Percentiles rank a stretch among this genome's conserved stretches.
Evolutionary conservation across 768 basidiomycete species (phyloP).

Genomic region (Boletus subparvulus): DNA sequence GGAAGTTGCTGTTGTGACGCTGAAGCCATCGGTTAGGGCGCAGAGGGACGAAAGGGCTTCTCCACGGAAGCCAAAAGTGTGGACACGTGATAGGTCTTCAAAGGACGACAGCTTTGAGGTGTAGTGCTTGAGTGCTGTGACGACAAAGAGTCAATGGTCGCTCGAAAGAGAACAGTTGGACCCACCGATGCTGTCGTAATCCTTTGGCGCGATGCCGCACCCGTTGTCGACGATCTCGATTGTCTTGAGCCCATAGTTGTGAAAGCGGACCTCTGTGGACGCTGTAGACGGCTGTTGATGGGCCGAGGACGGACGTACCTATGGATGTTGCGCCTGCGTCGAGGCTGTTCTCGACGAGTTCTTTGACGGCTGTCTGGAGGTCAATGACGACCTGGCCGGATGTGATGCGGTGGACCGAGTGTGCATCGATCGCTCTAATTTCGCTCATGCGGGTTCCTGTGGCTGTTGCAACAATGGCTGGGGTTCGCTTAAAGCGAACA

Average conservation of each 20-base stretch:
- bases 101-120: conserved; percentile 88
- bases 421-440: conserved; percentile 65
- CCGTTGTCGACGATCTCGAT: conserved; percentile 96
- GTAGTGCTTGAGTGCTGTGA: conserved; percentile 83
- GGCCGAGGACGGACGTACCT: conserved; percentile 46
- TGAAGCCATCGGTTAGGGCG: conserved; percentile 69
- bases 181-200: conserved; percentile 79
- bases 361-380: conserved; percentile 91
- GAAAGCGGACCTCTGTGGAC: conserved; percentile 79
- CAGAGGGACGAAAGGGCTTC: conserved; percentile 95
- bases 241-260: conserved; percentile 76
- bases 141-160: neutral
- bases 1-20: conserved; percentile 71
- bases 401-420: conserved; percentile 84
- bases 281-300: conserved; percentile 2
- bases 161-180: neutral
- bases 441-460: neutral
- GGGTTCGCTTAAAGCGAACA: neutral
- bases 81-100: conserved; percentile 66
- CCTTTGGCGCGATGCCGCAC: conserved; percentile 72
- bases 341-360: conserved; percentile 93
- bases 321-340: conserved; percentile 89
- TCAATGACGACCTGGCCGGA: conserved; percentile 96
- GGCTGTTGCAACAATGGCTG: neutral
- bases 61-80: conserved; percentile 92